phyloP scores from a whole-genome alignment of 345 rosid species.

The Stellera chamaejasme region DNA sequence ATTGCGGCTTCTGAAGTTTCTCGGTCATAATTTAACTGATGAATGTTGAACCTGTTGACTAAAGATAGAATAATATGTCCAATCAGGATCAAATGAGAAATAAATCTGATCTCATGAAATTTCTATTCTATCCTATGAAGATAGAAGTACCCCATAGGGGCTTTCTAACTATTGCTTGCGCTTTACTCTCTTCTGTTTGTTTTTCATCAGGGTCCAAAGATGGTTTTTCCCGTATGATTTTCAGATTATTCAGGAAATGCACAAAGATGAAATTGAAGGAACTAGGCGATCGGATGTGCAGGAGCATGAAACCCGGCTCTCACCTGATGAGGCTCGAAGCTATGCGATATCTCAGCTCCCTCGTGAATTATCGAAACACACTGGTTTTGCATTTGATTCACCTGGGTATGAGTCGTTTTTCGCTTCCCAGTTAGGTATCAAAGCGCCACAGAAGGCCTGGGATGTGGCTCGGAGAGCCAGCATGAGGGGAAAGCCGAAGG shows the following conservation, averaged over 20 bases:
- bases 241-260: constrained; percentile 90
- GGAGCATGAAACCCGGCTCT: constrained; percentile 52
- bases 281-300: constrained; percentile 28
- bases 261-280: constrained; percentile 57
- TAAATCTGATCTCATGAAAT: no score
- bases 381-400: constrained; percentile 95
- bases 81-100: no score
- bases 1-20: no score
- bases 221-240: constrained; percentile 96
- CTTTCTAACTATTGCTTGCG: no score
- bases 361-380: constrained; percentile 77
- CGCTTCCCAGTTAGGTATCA: constrained; percentile 73
- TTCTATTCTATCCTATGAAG: no score
- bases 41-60: no score
- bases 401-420: constrained; percentile 98
- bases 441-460: constrained; percentile 97
- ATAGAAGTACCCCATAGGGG: no score
- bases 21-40: no score
- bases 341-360: constrained; percentile 80
- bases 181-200: neutral
- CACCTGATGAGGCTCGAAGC: constrained; percentile 79
- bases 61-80: no score
- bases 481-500: constrained; percentile 50
- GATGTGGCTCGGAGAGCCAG: constrained; percentile 97
- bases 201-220: constrained; percentile 60